A percentile compares a stretch with the other conserved stretches of the same genome.
These are phyloP conservation scores for Rhizopogon vesiculosus DNA, from an alignment of 768 basidiomycete genomes.

Conservation along the genomic window DNA sequence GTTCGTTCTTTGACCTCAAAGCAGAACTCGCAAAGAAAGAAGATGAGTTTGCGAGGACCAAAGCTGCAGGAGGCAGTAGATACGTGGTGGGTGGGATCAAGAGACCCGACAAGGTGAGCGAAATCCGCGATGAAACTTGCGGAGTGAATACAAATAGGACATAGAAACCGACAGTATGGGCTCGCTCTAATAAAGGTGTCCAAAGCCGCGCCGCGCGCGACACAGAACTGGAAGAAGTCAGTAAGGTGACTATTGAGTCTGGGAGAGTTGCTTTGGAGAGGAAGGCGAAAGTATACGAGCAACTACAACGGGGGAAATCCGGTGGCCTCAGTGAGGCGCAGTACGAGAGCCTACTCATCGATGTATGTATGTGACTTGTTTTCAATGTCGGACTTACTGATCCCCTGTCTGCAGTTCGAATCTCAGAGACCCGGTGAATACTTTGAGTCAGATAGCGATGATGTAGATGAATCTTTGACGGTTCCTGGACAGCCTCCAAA, in stretches of 20 bases:
- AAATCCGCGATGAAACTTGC: too few relatives aligned
- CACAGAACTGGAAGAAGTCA: conserved; percentile 63
- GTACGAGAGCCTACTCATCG: conserved; percentile 67
- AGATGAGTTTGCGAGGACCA: conserved; percentile 61
- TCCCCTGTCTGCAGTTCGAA: conserved; percentile 51
- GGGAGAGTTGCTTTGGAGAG: conserved; percentile 68
- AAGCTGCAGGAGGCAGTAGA: conserved; percentile 48
- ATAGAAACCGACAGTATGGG: conserved; percentile 79
- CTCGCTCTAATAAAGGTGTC: conserved; percentile 72
- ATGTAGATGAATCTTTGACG: conserved; percentile 72
- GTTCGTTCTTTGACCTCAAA: conserved; percentile 81
- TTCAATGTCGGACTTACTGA: not conserved
- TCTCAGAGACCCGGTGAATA: conserved; percentile 42
- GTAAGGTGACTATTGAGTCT: conserved; percentile 66
- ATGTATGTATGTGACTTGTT: conserved; percentile 47
- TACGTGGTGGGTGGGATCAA: conserved; percentile 58
- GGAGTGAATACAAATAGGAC: not conserved
- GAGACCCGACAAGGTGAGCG: conserved; percentile 63
- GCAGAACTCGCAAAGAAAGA: conserved; percentile 45
- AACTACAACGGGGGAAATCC: conserved; percentile 70
- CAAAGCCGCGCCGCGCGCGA: conserved; percentile 59
- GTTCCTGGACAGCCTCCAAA: conserved; percentile 45
- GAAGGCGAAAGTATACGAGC: conserved; percentile 79
- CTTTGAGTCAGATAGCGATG: conserved; percentile 69
- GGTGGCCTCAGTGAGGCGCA: conserved; percentile 76